Conservation (phyloP, 306 rosid genomes). For the Cicer bijugum region DNA sequence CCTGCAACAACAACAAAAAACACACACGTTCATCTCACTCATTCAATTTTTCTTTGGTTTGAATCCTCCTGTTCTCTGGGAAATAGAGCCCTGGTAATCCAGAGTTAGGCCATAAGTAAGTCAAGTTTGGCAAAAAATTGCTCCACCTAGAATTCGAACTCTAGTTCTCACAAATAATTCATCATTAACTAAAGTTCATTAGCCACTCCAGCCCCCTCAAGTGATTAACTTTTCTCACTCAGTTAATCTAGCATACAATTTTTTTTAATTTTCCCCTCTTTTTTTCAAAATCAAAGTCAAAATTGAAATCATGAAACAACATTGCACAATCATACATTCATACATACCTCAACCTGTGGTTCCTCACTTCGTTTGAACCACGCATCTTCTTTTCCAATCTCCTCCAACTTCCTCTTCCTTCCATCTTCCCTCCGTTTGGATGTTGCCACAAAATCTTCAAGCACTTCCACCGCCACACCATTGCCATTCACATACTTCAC, state of each 20-base stretch:
- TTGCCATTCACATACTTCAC: slow-evolving; percentile 72
- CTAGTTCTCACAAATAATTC: too few relatives aligned
- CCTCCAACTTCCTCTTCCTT: slow-evolving; percentile 90
- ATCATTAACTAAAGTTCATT: too few relatives aligned
- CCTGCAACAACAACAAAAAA: slow-evolving; percentile 56
- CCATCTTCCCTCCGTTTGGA: slow-evolving; percentile 65
- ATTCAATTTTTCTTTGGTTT: too few relatives aligned
- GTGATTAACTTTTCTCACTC: neutral
- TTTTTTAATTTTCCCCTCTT: too few relatives aligned
- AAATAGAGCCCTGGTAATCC: too few relatives aligned
- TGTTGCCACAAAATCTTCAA: slow-evolving; percentile 46
- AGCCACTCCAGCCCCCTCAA: too few relatives aligned
- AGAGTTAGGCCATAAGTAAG: too few relatives aligned
- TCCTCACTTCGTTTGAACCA: slow-evolving; percentile 72
- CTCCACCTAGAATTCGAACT: too few relatives aligned
- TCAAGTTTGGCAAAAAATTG: too few relatives aligned
- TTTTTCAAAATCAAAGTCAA: neutral
- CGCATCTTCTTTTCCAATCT: slow-evolving; percentile 92
- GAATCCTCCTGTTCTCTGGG: too few relatives aligned
- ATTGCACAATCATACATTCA: neutral
- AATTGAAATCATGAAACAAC: slow-evolving; percentile 16
- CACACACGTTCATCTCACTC: slow-evolving; percentile 22
- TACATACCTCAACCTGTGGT: slow-evolving; percentile 62
- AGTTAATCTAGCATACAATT: slow-evolving; percentile 23
- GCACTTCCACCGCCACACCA: slow-evolving; percentile 57